Evolutionary conservation across 169 alveolate species (phyloP), one percentile per base, ranked within the genome.

Genomic region (Cryptosporidium ryanae): DNA sequence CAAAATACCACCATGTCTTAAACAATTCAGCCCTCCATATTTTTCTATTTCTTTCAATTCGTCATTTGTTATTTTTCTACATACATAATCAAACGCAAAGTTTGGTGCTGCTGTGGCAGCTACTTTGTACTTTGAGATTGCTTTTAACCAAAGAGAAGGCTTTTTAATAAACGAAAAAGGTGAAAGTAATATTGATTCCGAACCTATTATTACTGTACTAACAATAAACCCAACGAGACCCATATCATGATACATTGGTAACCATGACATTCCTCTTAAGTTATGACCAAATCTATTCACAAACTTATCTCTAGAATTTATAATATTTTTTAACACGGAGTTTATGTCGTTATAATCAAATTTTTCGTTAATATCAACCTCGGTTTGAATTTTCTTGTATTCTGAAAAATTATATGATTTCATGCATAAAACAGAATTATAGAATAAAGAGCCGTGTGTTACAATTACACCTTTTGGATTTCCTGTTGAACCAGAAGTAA

Each of bases 161-260:
- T 50, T 65, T 21, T 70, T 89, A 21, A 89, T 67, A 54, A 89
- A 89, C 34, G 87, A 82, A 54, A 89, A 44, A 10, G 92, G 92
- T 1, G 91, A 82, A 68, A 89, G 64, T n/a, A 66, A 65, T 34
- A 31, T 82, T 27, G 81, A 49, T 18, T 67, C 70, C 29, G 82
- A 43, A 49, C 92, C 92, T 38, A 89, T 63, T n/a, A 82, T 54
- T 48, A 68, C 49, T 7, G 92, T 82, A 52, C 82, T 70, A 44
- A 84, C 82, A 38, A 89, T 54, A 59, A 89, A 82, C 18, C 92
- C 92, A 82, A 89, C 82, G 21, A 89, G 48, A 8, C 94, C 94
- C 94, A 91, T 91, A 70, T 91, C 94, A 67, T 91, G 94, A 54
- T 91, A 91, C 71, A 91, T 90, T 2, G 94, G 94, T 17, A 91